These are phyloP conservation scores for Penicillium concentricum DNA, from an alignment of 2,329 filamentous ascomycete species.

Conservation along the genomic window DNA sequence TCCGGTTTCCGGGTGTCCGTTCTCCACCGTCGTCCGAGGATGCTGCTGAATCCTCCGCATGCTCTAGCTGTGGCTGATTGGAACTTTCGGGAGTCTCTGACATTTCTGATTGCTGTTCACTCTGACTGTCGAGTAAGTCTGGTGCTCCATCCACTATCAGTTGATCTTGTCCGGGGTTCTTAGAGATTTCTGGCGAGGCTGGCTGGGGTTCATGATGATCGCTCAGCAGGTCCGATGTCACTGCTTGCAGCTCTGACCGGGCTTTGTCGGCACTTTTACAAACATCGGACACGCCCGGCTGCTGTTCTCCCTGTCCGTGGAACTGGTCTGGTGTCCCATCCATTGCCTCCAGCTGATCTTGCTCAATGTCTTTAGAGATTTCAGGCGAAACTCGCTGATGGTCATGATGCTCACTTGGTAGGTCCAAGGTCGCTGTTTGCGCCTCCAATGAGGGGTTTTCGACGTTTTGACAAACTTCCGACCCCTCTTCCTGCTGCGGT, in stretches of 20 bases:
- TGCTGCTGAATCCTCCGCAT: neutral
- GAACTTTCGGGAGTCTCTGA: neutral
- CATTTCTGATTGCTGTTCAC: neutral
- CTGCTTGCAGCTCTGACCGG: neutral
- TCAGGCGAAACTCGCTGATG: neutral
- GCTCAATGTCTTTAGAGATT: neutral
- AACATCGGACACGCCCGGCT: neutral
- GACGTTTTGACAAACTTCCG: neutral
- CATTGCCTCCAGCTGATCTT: neutral
- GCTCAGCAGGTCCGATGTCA: accelerated
- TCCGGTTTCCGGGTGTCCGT: neutral
- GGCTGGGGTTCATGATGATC: neutral
- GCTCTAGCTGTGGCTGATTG: neutral
- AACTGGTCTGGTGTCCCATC: neutral
- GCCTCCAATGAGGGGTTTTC: neutral
- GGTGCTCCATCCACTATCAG: neutral
- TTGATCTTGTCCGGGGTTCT: neutral
- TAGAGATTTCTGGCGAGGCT: neutral
- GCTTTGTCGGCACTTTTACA: neutral
- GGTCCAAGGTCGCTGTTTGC: neutral
- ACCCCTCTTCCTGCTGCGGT: too few relatives aligned
- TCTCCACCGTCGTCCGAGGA: neutral
- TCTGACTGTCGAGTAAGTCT: neutral
- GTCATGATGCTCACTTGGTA: neutral
- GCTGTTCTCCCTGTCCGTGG: neutral